Evolutionary conservation across 129 eudicot genomes (phyloP).

Genomic region (Heracleum sosnowskyi): DNA sequence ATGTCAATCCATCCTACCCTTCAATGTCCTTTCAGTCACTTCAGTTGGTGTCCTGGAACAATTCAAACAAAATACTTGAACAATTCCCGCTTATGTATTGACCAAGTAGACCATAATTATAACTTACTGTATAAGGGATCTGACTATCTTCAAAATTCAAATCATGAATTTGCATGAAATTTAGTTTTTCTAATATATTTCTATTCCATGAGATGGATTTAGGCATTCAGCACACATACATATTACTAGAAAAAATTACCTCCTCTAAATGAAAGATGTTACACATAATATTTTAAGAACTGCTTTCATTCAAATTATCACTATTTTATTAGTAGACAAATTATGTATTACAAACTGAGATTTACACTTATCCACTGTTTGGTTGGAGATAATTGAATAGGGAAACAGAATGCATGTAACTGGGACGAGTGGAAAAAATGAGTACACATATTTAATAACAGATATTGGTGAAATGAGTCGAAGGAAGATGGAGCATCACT

Average conservation of each 20-base stretch:
- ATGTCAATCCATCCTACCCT: constrained; percentile 9
- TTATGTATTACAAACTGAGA: neutral
- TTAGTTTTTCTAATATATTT: neutral
- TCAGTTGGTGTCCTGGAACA: constrained; percentile 2
- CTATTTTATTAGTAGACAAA: no score
- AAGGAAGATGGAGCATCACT: neutral
- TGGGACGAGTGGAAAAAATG: neutral
- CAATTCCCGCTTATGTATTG: neutral
- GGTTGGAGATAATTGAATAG: no score
- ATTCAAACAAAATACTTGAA: neutral
- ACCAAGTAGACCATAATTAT: neutral
- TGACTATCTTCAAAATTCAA: neutral
- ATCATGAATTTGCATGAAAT: neutral
- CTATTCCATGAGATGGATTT: neutral
- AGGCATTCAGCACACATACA: neutral
- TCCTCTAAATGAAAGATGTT: no score
- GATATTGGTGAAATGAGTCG: neutral
- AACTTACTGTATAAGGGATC: no score
- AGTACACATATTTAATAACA: no score
- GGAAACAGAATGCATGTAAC: neutral
- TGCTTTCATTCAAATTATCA: no score
- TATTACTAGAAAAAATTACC: no score
- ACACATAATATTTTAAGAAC: no score
- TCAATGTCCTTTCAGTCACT: constrained; percentile 10
- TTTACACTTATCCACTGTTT: no score